Evolutionary conservation across 2,329 filamentous ascomycete species (phyloP).

Genomic region (Fusarium subglutinans): DNA sequence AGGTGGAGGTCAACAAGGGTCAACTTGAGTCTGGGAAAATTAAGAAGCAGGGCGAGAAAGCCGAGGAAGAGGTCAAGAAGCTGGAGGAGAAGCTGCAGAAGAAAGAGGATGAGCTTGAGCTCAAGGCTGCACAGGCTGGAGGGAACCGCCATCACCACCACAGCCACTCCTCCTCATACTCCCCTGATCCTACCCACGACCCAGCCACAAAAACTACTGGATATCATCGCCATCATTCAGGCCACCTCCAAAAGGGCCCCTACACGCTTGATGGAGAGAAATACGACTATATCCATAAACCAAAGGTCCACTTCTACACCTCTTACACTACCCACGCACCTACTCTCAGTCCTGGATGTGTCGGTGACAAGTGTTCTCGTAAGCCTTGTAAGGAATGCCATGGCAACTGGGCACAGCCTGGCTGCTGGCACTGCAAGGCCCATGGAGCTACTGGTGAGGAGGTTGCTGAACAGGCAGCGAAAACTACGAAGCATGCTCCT

Average conservation of each 20-base stretch:
- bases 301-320: constrained; percentile 19
- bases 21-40: not conserved
- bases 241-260: not conserved
- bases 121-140: not conserved
- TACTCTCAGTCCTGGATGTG: constrained; percentile 29
- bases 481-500: constrained; percentile 6
- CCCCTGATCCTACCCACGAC: not conserved
- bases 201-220: not conserved
- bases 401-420: constrained; percentile 42
- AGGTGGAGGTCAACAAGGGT: not conserved
- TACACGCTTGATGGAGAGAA: constrained; percentile 3
- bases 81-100: constrained; percentile 1
- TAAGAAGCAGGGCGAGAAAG: not conserved
- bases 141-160: not conserved
- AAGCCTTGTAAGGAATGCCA: constrained; percentile 43
- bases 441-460: constrained; percentile 24
- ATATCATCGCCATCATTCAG: constrained; percentile 4
- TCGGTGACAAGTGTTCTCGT: constrained; percentile 34
- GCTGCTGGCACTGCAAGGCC: constrained; percentile 46
- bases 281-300: constrained; percentile 26
- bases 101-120: constrained; percentile 1
- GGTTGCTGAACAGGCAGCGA: constrained; percentile 2
- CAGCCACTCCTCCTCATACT: not conserved
- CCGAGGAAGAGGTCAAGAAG: not conserved
- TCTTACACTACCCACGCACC: constrained; percentile 15